phyloP scores from a whole-genome alignment of 176 grass and related monocot genomes.

The Musa acuminata region DNA sequence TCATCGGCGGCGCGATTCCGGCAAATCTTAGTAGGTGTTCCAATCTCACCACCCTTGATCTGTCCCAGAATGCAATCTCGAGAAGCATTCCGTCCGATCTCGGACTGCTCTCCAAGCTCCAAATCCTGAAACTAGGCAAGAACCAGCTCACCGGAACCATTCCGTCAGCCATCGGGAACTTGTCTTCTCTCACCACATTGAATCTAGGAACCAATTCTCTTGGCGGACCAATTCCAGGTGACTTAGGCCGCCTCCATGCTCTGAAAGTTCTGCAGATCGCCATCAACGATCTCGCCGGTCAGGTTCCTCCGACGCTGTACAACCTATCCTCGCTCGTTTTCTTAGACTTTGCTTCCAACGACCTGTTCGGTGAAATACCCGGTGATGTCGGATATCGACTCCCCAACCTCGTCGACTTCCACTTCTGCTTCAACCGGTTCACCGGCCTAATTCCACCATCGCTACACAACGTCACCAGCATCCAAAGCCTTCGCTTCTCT shows the following conservation, averaged over 20 bases:
- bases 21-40: slow-evolving; percentile 22
- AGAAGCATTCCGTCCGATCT: slow-evolving; percentile 24
- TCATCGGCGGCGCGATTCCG: slow-evolving; percentile 25
- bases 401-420: slow-evolving; percentile 27
- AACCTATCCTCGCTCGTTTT: slow-evolving; percentile 25
- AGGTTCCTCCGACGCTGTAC: slow-evolving; percentile 26
- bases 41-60: slow-evolving; percentile 29
- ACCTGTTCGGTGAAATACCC: slow-evolving; percentile 30
- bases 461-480: slow-evolving; percentile 38
- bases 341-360: slow-evolving; percentile 27
- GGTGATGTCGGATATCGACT: slow-evolving; percentile 24
- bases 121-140: slow-evolving; percentile 13
- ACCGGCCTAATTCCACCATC: slow-evolving; percentile 27
- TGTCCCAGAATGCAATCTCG: slow-evolving; percentile 24
- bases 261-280: slow-evolving; percentile 25
- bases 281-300: slow-evolving; percentile 30
- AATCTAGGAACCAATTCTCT: slow-evolving; percentile 32
- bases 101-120: slow-evolving; percentile 22
- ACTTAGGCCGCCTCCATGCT: slow-evolving; percentile 17
- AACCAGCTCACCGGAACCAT: slow-evolving; percentile 23
- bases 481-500: slow-evolving; percentile 35
- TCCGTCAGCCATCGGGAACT: slow-evolving; percentile 29
- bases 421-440: slow-evolving; percentile 32
- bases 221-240: slow-evolving; percentile 27
- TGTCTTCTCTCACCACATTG: slow-evolving; percentile 23